Evolutionary conservation across 2,329 filamentous ascomycete species (phyloP).

Genomic region (Stemphylium lycopersici): DNA sequence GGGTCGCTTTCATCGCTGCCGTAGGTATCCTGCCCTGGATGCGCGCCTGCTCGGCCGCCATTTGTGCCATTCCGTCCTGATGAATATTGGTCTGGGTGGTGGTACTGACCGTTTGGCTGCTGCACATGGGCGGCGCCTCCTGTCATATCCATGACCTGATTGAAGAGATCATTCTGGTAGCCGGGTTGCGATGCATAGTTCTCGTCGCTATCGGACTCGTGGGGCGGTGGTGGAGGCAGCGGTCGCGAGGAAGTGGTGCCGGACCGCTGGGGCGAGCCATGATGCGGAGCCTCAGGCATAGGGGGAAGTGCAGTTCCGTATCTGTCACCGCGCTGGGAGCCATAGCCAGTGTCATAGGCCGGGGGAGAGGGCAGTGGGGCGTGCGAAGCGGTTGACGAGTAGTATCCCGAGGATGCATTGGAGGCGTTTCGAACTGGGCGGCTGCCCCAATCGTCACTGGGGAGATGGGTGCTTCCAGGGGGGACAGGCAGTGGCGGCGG

Average conservation of each 20-base stretch:
- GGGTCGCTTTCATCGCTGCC: conserved; percentile 79
- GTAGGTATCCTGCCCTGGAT: conserved; percentile 35
- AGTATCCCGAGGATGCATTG: conserved; percentile 36
- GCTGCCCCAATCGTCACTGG: conserved; percentile 44
- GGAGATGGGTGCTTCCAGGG: conserved; percentile 41
- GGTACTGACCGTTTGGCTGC: conserved; percentile 42
- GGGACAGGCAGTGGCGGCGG: conserved; percentile 46
- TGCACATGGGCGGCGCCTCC: conserved; percentile 40
- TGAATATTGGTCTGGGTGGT: conserved; percentile 28
- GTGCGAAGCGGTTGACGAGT: conserved; percentile 39
- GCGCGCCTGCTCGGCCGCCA: conserved; percentile 52
- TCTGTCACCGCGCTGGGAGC: conserved; percentile 34
- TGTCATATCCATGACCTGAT: conserved; percentile 61
- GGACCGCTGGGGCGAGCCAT: conserved; percentile 56
- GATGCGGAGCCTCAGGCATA: conserved; percentile 59
- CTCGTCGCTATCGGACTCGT: conserved; percentile 54
- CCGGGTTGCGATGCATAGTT: conserved; percentile 47
- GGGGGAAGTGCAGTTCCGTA: conserved; percentile 50
- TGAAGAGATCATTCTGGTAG: conserved; percentile 62
- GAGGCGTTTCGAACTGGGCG: conserved; percentile 40
- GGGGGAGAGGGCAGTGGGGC: conserved; percentile 46
- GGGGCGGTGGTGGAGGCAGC: conserved; percentile 66
- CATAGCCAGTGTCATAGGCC: conserved; percentile 38
- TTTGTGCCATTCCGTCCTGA: conserved; percentile 53
- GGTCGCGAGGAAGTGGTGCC: conserved; percentile 63